phyloP scores from a whole-genome alignment of 1,139 yeast genomes.

The Blastobotrys niveus region DNA sequence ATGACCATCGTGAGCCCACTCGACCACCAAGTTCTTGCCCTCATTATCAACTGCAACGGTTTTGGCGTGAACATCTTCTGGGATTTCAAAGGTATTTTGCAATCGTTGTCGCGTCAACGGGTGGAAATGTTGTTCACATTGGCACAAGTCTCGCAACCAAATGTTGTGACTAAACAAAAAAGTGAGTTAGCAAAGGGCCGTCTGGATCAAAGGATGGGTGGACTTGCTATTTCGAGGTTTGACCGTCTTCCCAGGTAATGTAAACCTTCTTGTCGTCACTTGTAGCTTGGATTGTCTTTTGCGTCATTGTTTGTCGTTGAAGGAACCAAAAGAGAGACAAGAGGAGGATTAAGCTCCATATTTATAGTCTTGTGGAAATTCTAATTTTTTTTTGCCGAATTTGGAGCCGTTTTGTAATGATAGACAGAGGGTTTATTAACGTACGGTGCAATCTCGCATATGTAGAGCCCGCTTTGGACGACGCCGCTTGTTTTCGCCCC shows the following conservation, averaged over 20 bases:
- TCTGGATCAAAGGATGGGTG: neutral
- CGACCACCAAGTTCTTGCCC: constrained; percentile 23
- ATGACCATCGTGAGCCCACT: constrained; percentile 50
- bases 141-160: constrained; percentile 71
- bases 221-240: constrained; percentile 29
- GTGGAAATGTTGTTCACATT: constrained; percentile 56
- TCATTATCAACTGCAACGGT: constrained; percentile 20
- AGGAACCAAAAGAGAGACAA: neutral
- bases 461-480: too few species aligned
- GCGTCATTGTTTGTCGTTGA: constrained; percentile 1
- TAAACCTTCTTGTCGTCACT: constrained; percentile 27
- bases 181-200: neutral
- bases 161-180: constrained; percentile 42
- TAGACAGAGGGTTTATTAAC: too few species aligned
- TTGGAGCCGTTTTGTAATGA: too few species aligned
- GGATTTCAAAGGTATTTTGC: constrained; percentile 52
- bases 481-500: too few species aligned
- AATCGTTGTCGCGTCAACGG: constrained; percentile 58
- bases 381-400: too few species aligned
- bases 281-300: constrained; percentile 6
- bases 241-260: constrained; percentile 33
- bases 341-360: too few species aligned
- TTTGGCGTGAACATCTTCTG: constrained; percentile 43
- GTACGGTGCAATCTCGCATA: too few species aligned
- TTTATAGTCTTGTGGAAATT: too few species aligned